A percentile compares a stretch with the other conserved stretches of the same genome.
These are phyloP conservation scores for Leishmania gerbilli DNA, from an alignment of 208 protist species.

Conservation along the genomic window DNA sequence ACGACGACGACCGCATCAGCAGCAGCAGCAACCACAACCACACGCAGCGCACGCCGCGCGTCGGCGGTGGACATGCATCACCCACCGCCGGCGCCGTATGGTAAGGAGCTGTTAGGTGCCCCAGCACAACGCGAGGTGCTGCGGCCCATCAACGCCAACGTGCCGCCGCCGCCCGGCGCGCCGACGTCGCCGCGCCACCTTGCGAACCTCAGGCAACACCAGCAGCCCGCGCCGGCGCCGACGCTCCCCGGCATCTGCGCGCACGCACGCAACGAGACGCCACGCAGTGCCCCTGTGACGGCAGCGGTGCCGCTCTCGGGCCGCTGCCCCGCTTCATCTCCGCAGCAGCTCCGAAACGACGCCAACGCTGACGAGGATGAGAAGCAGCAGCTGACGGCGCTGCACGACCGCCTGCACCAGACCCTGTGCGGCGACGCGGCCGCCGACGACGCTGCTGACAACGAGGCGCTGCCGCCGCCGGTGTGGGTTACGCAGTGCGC, in stretches of 20 bases:
- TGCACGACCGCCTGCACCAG: constrained; percentile 74
- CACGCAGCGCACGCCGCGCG: constrained; percentile 14
- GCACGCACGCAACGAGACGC: constrained; percentile 12
- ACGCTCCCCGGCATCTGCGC: constrained; percentile 6
- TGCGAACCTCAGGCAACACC: constrained; percentile 15
- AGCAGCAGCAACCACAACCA: constrained; percentile 7
- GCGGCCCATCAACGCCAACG: constrained; percentile 53
- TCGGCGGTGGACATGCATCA: constrained; percentile 23
- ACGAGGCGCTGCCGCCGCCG: constrained; percentile 33
- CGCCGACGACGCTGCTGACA: constrained; percentile 8
- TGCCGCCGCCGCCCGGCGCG: constrained; percentile 21
- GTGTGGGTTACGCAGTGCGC: constrained; percentile 93
- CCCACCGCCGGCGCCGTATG: constrained; percentile 9
- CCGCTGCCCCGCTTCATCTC: constrained; percentile 11
- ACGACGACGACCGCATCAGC: neutral
- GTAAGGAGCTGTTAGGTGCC: constrained; percentile 11
- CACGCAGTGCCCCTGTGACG: constrained; percentile 7
- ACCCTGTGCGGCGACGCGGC: constrained; percentile 45
- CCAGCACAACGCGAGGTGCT: constrained; percentile 49
- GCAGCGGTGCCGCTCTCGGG: constrained; percentile 14
- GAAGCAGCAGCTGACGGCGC: constrained; percentile 53
- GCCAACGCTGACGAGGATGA: constrained; percentile 40
- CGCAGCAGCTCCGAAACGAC: constrained; percentile 7
- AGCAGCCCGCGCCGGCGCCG: constrained; percentile 4
- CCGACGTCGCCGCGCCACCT: constrained; percentile 27